Evolutionary conservation across 768 basidiomycete genomes (phyloP).

Genomic region (Psilocybe subaeruginosa): DNA sequence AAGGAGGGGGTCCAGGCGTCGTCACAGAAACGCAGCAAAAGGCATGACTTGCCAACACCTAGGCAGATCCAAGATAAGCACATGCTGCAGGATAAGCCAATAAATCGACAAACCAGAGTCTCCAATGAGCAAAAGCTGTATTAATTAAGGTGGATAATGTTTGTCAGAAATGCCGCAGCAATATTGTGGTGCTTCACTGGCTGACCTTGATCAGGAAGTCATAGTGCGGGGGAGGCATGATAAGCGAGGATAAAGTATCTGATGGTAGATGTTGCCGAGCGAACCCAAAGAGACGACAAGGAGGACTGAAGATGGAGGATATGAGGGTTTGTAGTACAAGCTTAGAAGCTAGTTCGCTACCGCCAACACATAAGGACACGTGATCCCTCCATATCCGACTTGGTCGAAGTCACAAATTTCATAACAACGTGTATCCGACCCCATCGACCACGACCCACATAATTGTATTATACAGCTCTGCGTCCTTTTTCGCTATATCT

Average conservation of each 20-base stretch:
- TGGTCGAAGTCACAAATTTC: background rate
- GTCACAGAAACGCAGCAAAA: slow-evolving; percentile 97
- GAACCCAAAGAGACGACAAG: slow-evolving; percentile 6
- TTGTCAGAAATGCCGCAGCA: slow-evolving; percentile 10
- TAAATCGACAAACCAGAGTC: slow-evolving; percentile 75
- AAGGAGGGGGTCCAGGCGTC: slow-evolving; percentile 99
- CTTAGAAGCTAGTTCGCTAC: background rate
- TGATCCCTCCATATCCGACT: background rate
- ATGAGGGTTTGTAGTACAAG: background rate
- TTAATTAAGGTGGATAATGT: slow-evolving; percentile 10
- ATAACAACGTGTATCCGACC: background rate
- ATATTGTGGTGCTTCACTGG: slow-evolving; percentile 1
- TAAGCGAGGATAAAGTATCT: slow-evolving; percentile 15
- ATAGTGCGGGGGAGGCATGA: slow-evolving; percentile 92
- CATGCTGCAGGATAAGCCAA: slow-evolving; percentile 5
- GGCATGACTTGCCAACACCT: slow-evolving; percentile 97
- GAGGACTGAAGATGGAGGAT: background rate
- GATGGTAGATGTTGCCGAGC: slow-evolving; percentile 5
- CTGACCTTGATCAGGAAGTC: slow-evolving; percentile 94
- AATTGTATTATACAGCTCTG: too few species aligned
- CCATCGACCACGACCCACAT: background rate
- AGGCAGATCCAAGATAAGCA: slow-evolving; percentile 8
- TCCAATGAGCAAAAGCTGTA: slow-evolving; percentile 90
- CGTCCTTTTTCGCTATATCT: too few species aligned
- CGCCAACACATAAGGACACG: background rate